A percentile compares a stretch with the other conserved stretches of the same genome.
Conservation (phyloP, 331 rosid species). For the Telfairia occidentalis region DNA sequence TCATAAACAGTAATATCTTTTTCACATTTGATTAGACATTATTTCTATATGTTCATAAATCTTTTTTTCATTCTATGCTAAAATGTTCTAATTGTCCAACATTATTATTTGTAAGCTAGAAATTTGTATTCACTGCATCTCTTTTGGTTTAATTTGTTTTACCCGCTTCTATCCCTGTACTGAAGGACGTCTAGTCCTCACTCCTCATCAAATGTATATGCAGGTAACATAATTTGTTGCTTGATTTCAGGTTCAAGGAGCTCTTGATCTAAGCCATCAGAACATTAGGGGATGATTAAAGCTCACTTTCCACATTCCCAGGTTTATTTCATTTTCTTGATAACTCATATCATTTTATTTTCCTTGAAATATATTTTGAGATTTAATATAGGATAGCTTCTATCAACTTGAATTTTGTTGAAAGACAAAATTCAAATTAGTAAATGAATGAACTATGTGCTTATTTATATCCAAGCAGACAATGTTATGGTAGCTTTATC, state of each 20-base stretch:
- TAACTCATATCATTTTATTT: background rate
- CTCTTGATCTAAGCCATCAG: slow-evolving; percentile 98
- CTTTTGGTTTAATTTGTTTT: no score
- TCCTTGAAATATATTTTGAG: background rate
- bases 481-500: no score
- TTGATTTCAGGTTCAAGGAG: slow-evolving; percentile 75
- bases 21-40: background rate
- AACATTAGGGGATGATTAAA: slow-evolving; percentile 98
- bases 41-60: background rate
- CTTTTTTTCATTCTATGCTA: background rate
- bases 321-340: slow-evolving; percentile 27
- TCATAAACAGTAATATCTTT: slow-evolving; percentile 34
- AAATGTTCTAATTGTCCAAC: background rate
- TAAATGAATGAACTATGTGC: background rate
- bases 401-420: background rate
- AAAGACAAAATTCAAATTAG: background rate
- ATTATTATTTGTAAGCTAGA: background rate
- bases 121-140: background rate
- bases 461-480: no score
- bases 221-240: background rate
- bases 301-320: slow-evolving; percentile 97
- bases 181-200: background rate
- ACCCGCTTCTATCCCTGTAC: background rate
- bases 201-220: background rate
- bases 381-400: background rate